Base-by-base conservation (phyloP, 2,329 filamentous ascomycete species). In the Botrytis deweyae region DNA sequence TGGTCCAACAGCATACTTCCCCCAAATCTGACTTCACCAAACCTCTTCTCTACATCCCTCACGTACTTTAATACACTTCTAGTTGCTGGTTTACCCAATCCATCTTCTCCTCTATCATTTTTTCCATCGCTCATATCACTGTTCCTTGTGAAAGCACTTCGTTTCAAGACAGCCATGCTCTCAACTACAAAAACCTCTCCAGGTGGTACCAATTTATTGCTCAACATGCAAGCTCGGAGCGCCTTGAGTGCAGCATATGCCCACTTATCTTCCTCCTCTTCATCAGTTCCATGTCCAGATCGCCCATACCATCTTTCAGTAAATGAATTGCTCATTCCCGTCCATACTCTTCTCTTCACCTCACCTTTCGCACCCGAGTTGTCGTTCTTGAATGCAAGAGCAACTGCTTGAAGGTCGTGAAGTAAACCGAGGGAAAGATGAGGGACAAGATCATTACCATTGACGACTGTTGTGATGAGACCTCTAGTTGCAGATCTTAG, bases 131-230 rank as follows among this genome's bases (percentile, higher is more conserved):
- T 42, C 65, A 22, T 42, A 12, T 33, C 65, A 55, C 49, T 16
- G 14, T 58, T 68, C 72, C 72, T 74, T 78, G 81, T 78, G 87
- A 92, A 92, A 0, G 91, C 89, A 78, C 92, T 89, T 20, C 91
- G 84, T 76, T 92, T 86, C 75, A 94, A 83, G 6, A 93, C 91
- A 14, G 86, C 86, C 80, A 89, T 89, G 38, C 87, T 91, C 82
- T 93, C 91, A 3, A 94, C 86, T 3, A 90, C 84, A 78, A 94
- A 94, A 0, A 94, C 90, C 80, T 95, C 92, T 1, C 92, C 92
- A 0, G 92, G 92, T 1, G 92, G 92, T 65, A 93, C 83, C 3
- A 95, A 85, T 79, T 94, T 94, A 46, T 87, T 84, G 70, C 88
- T 90, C 75, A 88, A 86, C 90, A 94, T 93, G 77, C 87, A 89